Percentiles rank a stretch among this genome's conserved stretches.
These are phyloP conservation scores for Fragilaria crotonensis DNA, from an alignment of 108 stramenopile species.

Conservation along the genomic window DNA sequence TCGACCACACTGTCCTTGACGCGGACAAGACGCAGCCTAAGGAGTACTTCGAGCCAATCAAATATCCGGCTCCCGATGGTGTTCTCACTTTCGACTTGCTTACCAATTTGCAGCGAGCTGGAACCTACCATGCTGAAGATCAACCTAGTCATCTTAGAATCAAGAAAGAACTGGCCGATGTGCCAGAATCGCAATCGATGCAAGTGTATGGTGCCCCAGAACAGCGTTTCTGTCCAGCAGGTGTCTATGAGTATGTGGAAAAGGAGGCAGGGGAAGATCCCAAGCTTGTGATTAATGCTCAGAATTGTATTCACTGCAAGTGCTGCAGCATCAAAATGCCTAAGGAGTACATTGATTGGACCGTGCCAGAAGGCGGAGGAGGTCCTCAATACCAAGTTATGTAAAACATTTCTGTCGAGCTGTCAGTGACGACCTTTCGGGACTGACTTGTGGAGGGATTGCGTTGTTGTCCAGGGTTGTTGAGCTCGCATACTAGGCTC, in stretches of 20 bases:
- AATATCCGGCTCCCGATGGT: constrained; percentile 94
- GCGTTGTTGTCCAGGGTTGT: no score
- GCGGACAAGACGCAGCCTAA: constrained; percentile 67
- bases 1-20: constrained; percentile 51
- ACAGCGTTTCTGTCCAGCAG: constrained; percentile 96
- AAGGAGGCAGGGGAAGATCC: constrained; percentile 41
- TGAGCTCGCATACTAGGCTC: no score
- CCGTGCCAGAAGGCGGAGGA: constrained; percentile 98
- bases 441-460: no score
- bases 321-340: constrained; percentile 99
- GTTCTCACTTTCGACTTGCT: constrained; percentile 93
- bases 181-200: constrained; percentile 68
- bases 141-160: constrained; percentile 95
- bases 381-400: constrained; percentile 97
- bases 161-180: constrained; percentile 57
- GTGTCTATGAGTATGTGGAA: constrained; percentile 86
- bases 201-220: constrained; percentile 93
- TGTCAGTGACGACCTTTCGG: no score
- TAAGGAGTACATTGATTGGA: constrained; percentile 96
- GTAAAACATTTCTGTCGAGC: no score
- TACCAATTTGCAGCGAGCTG: constrained; percentile 90
- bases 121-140: constrained; percentile 97
- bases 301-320: constrained; percentile 99
- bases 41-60: constrained; percentile 49
- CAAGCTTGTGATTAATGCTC: constrained; percentile 94